Base-by-base conservation (phyloP, 1,284 basidiomycete species). In the Ustilago tritici region DNA sequence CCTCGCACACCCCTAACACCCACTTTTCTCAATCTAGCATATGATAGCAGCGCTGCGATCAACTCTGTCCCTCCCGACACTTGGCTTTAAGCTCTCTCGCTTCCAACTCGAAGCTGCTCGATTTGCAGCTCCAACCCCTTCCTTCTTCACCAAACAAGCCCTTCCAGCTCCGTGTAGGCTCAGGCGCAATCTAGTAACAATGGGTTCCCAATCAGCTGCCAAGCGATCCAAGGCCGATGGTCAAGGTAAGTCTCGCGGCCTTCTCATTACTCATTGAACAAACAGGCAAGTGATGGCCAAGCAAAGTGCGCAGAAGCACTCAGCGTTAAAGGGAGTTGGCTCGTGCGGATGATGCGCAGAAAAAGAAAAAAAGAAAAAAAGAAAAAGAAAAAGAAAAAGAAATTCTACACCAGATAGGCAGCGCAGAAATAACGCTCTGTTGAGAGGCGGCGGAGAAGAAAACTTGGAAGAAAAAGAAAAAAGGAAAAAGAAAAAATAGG, bases 191-290 rank as follows among this genome's bases (percentile, higher is more conserved):
- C 41, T 28, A 14, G 19, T 36, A 61, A 52, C 28, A 14, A 71
- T 71, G 69, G 41, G 55, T 12, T 35, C 69, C 19, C 61, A 69
- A 41, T 50, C 54, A n/a, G 54, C 41, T 17, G 17, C 71, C 3
- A 74, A 74, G 53, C 54, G 71, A 31, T 15, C 32, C 38, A 74
- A 69, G 60, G 52, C 60, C 9, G 62, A 69, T 54, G 62, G 62
- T 31, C 71, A 74, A 65, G 71, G 71, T 74, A 52, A 69, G 71
- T 65, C 23, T 19, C 23, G 6, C 5, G 12, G 6, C 8, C 41
- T 19, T 23, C 23, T 34, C 14, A 12, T 14, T 4, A 5, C 9
- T 12, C 17, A 15, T 35, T n/a, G 17, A 11, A 7, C n/a, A 19
- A 36, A 4, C 35, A 31, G 7, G 34, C 36, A 34, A 41, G 38